Evolutionary conservation across 192 early-diverging fungal species (phyloP), one percentile per base, ranked within the genome.

Genomic region (Coemansia sp.): DNA sequence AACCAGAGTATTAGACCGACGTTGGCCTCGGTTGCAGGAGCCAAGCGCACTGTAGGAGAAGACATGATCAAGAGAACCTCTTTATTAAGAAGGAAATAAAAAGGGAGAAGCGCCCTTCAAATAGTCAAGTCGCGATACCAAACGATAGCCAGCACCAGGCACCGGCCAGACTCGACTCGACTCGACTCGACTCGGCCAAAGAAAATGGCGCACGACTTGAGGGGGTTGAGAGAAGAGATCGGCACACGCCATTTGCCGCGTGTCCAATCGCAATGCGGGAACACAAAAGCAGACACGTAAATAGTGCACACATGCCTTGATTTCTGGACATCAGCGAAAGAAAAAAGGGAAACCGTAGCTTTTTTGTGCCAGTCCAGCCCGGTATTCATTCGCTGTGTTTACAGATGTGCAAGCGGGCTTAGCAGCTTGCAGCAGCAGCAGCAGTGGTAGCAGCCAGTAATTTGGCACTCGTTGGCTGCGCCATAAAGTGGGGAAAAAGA

Each of bases 1-100:
- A 94, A 90, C 36, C 69, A 60, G 28, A 91, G 74, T 48, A 95
- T 89, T 24, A 86, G 69, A 5, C 84, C 80, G 34, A 86, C 83
- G 60, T 95, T 90, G 1, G 71, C 62, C 28, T 74, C 67, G 0
- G 78, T 85, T 3, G 92, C 90, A 0, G 88, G 73, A 14, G 55
- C 61, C 16, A 77, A 34, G 16, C 71, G 45, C 20, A 74, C 42
- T 1, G 23, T 26, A 43, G 58, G 45, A 43, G 40, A n/a, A 26
- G 50, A 23, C 50, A 51, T 51, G 23, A 2, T 45, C 39, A 20
- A 38, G 36, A 46, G 37, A n/a, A 51, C 5, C 37, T 6, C 2
- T 11, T 53, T n/a, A 13, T 0, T 5, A 26, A 13, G 11, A 11
- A 40, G 8, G 28, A 26, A 40, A 53, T 62, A 4, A 9, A 46